Percentiles rank a stretch among this genome's conserved stretches.
These are phyloP conservation scores for Gelatoporia subvermispora DNA, from an alignment of 768 basidiomycete species.

Conservation along the genomic window DNA sequence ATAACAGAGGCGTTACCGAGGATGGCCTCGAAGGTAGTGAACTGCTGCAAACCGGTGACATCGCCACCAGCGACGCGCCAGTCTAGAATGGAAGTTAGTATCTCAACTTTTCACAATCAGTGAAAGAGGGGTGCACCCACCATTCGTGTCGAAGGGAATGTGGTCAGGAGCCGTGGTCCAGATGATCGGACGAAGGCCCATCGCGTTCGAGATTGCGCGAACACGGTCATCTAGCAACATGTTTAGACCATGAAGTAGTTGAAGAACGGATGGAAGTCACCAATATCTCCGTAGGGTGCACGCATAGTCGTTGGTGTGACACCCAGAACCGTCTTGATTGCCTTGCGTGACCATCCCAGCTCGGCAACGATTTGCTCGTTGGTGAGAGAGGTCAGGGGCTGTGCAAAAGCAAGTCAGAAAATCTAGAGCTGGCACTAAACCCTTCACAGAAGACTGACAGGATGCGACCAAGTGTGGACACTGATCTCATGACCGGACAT, in stretches of 20 bases:
- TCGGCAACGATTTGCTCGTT: slow-evolving; percentile 89
- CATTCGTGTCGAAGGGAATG: slow-evolving; percentile 67
- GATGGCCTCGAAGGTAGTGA: slow-evolving; percentile 68
- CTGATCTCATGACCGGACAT: slow-evolving; percentile 77
- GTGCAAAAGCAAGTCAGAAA: slow-evolving; percentile 14
- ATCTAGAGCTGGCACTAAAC: too few relatives aligned
- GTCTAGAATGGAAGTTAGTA: slow-evolving; percentile 38
- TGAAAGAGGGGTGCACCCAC: slow-evolving; percentile 30
- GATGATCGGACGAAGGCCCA: slow-evolving; percentile 89
- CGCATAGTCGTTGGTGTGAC: slow-evolving; percentile 78
- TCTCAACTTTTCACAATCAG: neutral
- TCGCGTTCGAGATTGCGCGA: slow-evolving; percentile 81
- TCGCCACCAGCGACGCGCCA: slow-evolving; percentile 82
- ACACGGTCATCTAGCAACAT: slow-evolving; percentile 74
- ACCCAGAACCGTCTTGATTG: slow-evolving; percentile 71
- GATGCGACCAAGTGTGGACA: slow-evolving; percentile 91
- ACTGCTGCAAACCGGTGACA: slow-evolving; percentile 62
- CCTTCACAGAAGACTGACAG: slow-evolving; percentile 32
- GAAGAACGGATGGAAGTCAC: slow-evolving; percentile 23
- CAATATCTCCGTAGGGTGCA: slow-evolving; percentile 80
- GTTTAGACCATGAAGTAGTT: neutral
- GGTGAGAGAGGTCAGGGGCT: slow-evolving; percentile 66
- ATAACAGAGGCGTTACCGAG: slow-evolving; percentile 61
- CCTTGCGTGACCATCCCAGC: slow-evolving; percentile 86
- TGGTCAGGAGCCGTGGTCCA: slow-evolving; percentile 65